Base-by-base conservation (phyloP, 352 stramenopile genomes). In the Pythium brachiatum region DNA sequence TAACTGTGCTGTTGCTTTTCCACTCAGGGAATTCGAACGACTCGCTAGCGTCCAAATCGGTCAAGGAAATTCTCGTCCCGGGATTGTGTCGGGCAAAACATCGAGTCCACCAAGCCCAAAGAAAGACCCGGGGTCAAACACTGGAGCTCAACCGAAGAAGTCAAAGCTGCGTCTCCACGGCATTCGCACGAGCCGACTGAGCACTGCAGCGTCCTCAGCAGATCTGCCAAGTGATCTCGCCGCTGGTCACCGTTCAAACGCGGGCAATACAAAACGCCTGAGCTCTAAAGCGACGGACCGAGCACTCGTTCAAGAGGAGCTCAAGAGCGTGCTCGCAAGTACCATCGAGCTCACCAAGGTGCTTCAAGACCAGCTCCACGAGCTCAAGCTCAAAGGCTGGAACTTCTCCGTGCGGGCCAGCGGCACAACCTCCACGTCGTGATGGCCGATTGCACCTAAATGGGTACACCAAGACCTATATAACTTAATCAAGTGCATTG, bases 311-410 rank as follows among this genome's bases (percentile, higher is more conserved):
- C 82, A 91, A 58, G 79, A 91, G 36, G 82, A 91, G 54, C 76
- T 91, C 39, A 83, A 85, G 39, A 72, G 68, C 34, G 75, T 91
- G 26, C 63, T 91, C 25, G 75, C 74, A 32, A 74, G 72, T 36
- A 89, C 82, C 12, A 88, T 91, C 20, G 78, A 86, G 50, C 67
- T 91, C 23, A 82, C 82, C 2, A 91, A 86, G 54, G 73, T 83
- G 36, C 72, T 91, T 4, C 82, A 91, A 57, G 78, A 89, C 43
- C 82, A 91, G 58, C 73, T 91, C 15, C 76, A 89, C 58, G 82
- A 91, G 68, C 78, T 91, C 65, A 89, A 87, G 74, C 73, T 91
- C 61, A 89, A 89, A 47, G 78, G 78, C 29, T 91, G 82, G 82
- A 89, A 89, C 65, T 84, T 89, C 15, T 69, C 77, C 2, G 70